Percentiles rank a stretch among this genome's conserved stretches.
Conservation (phyloP, 768 basidiomycete genomes). For the Leucosporidium yakuticum region DNA sequence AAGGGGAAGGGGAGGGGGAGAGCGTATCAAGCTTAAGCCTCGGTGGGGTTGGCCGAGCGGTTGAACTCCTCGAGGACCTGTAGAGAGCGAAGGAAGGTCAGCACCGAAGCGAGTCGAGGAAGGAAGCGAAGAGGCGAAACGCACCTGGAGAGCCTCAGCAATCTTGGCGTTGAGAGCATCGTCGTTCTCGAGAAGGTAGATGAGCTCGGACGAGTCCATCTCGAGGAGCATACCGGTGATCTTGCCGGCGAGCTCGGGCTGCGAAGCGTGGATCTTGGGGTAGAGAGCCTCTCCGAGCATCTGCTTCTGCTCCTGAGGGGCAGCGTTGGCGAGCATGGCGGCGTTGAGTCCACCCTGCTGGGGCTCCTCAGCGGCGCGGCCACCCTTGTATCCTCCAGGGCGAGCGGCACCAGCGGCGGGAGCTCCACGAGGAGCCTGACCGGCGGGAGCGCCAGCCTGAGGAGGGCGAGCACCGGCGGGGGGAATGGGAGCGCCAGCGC, state of each 20-base stretch:
- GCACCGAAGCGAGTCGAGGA: conserved; percentile 40
- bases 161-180: conserved; percentile 86
- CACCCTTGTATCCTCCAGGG: conserved; percentile 36
- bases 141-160: conserved; percentile 78
- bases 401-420: conserved; percentile 43
- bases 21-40: too few species aligned
- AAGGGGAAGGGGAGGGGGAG: too few species aligned
- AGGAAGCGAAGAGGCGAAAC: too few species aligned
- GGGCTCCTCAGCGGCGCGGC: conserved; percentile 33
- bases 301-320: conserved; percentile 89
- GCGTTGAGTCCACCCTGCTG: conserved; percentile 52
- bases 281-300: conserved; percentile 77
- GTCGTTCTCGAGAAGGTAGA: conserved; percentile 74
- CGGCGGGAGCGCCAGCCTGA: conserved; percentile 48
- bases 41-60: too few species aligned
- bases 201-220: conserved; percentile 93
- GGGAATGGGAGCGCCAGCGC: conserved; percentile 47
- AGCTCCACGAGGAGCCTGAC: conserved; percentile 42
- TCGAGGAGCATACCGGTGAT: conserved; percentile 77
- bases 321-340: conserved; percentile 55
- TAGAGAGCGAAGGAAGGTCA: too few species aligned
- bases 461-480: conserved; percentile 41
- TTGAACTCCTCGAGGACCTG: too few species aligned
- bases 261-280: conserved; percentile 52
- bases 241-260: conserved; percentile 94